Percentiles rank a stretch among this genome's conserved stretches.
phyloP scores from a whole-genome alignment of 2,329 filamentous ascomycete genomes.

The Biscogniauxia marginata region DNA sequence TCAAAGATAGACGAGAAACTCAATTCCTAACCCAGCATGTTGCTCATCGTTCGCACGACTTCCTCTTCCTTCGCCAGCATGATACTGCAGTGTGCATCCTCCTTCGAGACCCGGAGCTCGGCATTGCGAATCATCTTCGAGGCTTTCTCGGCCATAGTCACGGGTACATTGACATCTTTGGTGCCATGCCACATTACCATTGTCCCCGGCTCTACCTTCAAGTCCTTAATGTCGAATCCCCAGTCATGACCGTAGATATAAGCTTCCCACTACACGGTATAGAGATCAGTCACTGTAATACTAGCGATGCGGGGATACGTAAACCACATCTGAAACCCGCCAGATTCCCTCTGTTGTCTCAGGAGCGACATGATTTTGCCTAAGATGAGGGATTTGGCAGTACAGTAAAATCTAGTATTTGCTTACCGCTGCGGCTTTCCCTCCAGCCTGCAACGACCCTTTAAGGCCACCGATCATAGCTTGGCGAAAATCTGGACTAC shows the following conservation, averaged over 20 bases:
- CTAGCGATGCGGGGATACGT: no score
- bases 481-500: background rate
- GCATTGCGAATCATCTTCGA: constrained; percentile 14
- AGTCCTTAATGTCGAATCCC: constrained; percentile 23
- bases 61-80: constrained; percentile 16
- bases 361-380: background rate
- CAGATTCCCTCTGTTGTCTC: no score
- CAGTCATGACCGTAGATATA: constrained; percentile 13
- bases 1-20: no score
- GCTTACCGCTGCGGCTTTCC: background rate
- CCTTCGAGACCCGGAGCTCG: constrained; percentile 14
- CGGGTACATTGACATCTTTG: constrained; percentile 22
- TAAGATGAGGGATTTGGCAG: no score
- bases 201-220: constrained; percentile 11
- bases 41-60: constrained; percentile 10
- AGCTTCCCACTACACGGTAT: constrained; percentile 6
- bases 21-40: constrained; percentile 15
- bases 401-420: no score
- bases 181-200: constrained; percentile 24
- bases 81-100: constrained; percentile 21
- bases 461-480: background rate
- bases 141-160: constrained; percentile 23
- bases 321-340: no score
- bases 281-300: background rate
- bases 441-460: background rate